Base-by-base conservation (phyloP, 345 rosid species). In the Crucihimalaya himalaica region DNA sequence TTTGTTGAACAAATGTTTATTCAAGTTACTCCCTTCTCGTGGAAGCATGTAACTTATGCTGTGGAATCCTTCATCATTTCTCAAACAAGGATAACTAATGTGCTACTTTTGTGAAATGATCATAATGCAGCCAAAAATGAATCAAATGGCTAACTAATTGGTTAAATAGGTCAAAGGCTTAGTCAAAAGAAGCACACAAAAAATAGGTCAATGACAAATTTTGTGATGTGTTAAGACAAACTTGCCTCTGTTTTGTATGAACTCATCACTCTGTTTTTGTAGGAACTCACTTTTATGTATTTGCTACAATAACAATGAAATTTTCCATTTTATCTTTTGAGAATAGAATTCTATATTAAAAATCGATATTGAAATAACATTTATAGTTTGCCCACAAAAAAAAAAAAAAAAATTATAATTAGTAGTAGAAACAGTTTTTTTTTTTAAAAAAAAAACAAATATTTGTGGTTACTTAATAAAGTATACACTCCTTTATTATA, bases 1-100 rank as follows among this genome's bases (percentile, higher is more conserved):
- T 50, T 8, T 50, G 6, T 16, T 69, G 51, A 76, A 57, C 65
- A 76, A 69, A 27, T 75, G 74, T 52, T 40, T 52, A 31, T 50
- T 52, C 15, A 68, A 42, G 55, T 57, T 74, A 15, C 61, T 58
- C 11, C 35, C 67, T 74, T 74, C 35, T 66, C 54, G 68, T 48
- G 73, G 7, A 28, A 39, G n/a, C 43, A 40, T 64, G 61, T 63
- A 43, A 48, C 14, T 47, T 1, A 72, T 4, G 10, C 28, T 61
- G 16, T 71, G 39, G 37, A 67, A 8, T 14, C 4, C 0, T 20
- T 25, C 14, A 27, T 35, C 34, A 47, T 10, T 70, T 46, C 39
- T 47, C 23, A 34, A 46, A 55, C 53, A 40, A 42, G 5, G 43
- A 32, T 39, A 39, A 50, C 55, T 50, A 20, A 4, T 20, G 54